Evolutionary conservation across 306 rosid genomes (phyloP).

Genomic region (Luffa acutangula): DNA sequence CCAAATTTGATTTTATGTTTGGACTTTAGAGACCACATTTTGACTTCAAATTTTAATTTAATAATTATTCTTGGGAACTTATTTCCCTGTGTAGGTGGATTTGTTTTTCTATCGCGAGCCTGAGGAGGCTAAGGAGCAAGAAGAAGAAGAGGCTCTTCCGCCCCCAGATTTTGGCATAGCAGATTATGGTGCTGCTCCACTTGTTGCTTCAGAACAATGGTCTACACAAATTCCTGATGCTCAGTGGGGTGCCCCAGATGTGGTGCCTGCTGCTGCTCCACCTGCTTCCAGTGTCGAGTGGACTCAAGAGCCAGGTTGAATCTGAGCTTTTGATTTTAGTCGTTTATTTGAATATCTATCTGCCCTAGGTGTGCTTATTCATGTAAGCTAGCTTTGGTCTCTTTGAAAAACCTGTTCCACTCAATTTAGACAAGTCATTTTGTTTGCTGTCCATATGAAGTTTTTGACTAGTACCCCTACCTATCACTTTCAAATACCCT

Average conservation of each 20-base stretch:
- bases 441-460: background rate
- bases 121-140: conserved; percentile 62
- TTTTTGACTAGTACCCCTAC: background rate
- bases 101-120: conserved; percentile 87
- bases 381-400: background rate
- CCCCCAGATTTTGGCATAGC: conserved; percentile 44
- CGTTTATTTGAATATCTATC: background rate
- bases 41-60: background rate
- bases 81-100: conserved; percentile 43
- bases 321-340: background rate
- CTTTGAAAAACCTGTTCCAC: background rate
- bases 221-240: conserved; percentile 21
- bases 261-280: background rate
- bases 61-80: no score
- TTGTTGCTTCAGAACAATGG: conserved; percentile 29
- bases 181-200: conserved; percentile 31
- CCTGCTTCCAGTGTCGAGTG: conserved; percentile 19
- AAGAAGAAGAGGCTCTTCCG: conserved; percentile 52
- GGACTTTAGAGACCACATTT: background rate
- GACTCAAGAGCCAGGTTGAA: conserved; percentile 25
- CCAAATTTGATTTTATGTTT: background rate
- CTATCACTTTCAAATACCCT: no score
- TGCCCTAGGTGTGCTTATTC: no score
- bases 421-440: background rate
- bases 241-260: conserved; percentile 27